A percentile compares a stretch with the other conserved stretches of the same genome.
Conservation (phyloP, 148 eudicot genomes). For the Mesembryanthemum crystallinum region DNA sequence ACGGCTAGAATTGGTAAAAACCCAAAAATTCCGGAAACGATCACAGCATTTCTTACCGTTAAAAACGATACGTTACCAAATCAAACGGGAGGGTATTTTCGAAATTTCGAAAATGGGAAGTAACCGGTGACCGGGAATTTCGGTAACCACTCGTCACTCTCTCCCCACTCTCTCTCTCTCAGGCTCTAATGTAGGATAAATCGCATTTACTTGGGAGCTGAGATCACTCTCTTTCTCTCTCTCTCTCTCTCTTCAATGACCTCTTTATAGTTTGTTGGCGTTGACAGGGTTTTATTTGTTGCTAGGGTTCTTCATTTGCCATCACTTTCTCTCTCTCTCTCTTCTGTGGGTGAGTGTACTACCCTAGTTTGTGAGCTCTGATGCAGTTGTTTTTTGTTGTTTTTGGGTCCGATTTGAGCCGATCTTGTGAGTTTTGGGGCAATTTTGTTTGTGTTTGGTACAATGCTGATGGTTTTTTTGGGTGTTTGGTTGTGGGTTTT, state of each 20-base stretch:
- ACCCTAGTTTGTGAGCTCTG: not conserved
- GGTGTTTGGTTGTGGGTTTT: not conserved
- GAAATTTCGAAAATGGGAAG: not conserved
- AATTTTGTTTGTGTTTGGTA: not conserved
- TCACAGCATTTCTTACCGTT: not conserved
- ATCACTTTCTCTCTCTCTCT: not conserved
- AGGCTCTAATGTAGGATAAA: not conserved
- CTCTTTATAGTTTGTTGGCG: not conserved
- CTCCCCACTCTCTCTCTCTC: not conserved
- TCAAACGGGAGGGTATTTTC: not conserved
- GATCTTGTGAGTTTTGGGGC: not conserved
- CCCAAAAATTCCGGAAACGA: not conserved
- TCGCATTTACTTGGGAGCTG: not conserved
- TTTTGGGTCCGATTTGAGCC: not conserved
- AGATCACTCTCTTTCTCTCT: not conserved
- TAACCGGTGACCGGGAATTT: not conserved
- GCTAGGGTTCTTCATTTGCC: conserved; percentile 1
- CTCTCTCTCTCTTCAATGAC: too few species aligned
- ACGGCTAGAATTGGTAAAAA: not conserved
- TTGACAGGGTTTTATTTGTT: not conserved
- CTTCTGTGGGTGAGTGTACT: not conserved
- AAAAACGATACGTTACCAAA: not conserved
- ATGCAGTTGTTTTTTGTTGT: not conserved
- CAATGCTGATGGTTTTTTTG: not conserved
- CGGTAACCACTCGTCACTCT: not conserved